phyloP scores from a whole-genome alignment of 352 stramenopile species.

The Ophiocytium majus region DNA sequence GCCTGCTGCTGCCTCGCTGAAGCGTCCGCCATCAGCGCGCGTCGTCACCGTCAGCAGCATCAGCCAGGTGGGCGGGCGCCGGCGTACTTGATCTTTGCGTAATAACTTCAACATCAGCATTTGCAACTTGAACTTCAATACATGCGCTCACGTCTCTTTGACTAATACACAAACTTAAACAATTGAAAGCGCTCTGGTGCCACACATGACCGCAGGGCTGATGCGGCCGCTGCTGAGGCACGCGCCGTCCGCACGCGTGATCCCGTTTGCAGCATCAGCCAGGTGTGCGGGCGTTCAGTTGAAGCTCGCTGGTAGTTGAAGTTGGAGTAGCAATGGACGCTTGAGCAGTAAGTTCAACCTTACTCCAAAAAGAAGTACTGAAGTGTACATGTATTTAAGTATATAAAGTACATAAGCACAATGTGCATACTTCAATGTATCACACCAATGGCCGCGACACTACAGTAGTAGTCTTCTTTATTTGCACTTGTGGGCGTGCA shows the following conservation, averaged over 20 bases:
- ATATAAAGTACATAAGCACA: too few relatives aligned
- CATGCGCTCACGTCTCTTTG: too few relatives aligned
- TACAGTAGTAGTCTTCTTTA: too few relatives aligned
- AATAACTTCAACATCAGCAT: not conserved
- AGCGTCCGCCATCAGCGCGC: slow-evolving; percentile 2
- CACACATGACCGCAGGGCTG: slow-evolving; percentile 44
- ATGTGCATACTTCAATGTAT: too few relatives aligned
- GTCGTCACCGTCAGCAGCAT: slow-evolving; percentile 52
- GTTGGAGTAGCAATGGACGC: too few relatives aligned
- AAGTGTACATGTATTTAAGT: too few relatives aligned
- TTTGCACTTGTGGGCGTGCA: too few relatives aligned
- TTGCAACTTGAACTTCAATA: not conserved
- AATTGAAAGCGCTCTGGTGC: slow-evolving; percentile 47
- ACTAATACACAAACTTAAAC: too few relatives aligned
- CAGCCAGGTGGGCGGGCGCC: slow-evolving; percentile 23
- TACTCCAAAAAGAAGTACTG: too few relatives aligned
- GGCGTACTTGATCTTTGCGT: slow-evolving; percentile 27
- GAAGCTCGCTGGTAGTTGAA: too few relatives aligned
- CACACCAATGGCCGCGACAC: too few relatives aligned
- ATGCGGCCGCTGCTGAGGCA: slow-evolving; percentile 35
- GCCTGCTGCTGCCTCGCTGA: slow-evolving; percentile 35
- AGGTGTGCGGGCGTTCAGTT: slow-evolving; percentile 24
- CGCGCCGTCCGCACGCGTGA: slow-evolving; percentile 24
- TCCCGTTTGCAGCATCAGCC: slow-evolving; percentile 47
- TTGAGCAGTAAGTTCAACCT: too few relatives aligned